Evolutionary conservation across 345 rosid species (phyloP).

Genomic region (Pistacia integerrima): DNA sequence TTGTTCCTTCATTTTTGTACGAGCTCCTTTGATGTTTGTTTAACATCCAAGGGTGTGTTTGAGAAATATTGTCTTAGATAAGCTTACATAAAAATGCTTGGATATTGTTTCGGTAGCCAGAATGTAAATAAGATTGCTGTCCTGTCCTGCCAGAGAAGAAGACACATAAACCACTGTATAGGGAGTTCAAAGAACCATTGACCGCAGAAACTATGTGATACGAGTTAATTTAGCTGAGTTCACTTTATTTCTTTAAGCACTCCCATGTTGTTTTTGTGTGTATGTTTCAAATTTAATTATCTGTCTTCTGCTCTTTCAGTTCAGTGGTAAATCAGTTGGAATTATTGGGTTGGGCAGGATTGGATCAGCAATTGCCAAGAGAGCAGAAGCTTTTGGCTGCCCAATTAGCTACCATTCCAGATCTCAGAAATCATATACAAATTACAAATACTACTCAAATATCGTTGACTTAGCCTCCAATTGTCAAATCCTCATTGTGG

Average conservation of each 20-base stretch:
- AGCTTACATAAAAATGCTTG: neutral
- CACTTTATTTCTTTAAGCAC: neutral
- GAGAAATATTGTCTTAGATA: neutral
- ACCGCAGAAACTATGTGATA: too few species aligned
- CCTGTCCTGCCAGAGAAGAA: neutral
- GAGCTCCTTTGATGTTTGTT: neutral
- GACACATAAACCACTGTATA: neutral
- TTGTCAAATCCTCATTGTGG: conserved; percentile 53
- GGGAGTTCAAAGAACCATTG: neutral
- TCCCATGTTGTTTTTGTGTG: neutral
- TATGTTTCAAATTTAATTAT: neutral
- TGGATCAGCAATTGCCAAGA: conserved; percentile 54
- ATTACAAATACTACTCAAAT: conserved; percentile 46
- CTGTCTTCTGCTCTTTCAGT: conserved; percentile 35
- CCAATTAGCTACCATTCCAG: conserved; percentile 52
- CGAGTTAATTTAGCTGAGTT: neutral
- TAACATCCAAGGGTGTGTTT: neutral
- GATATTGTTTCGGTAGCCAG: neutral
- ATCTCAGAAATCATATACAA: conserved; percentile 36
- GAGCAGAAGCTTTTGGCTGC: conserved; percentile 64
- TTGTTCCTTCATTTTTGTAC: neutral
- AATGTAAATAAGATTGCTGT: neutral
- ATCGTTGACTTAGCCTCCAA: conserved; percentile 47
- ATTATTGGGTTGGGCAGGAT: conserved; percentile 69
- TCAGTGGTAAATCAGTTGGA: conserved; percentile 61